These are phyloP conservation scores for Solanum etuberosum DNA, from an alignment of 257 asterid species.

Conservation along the genomic window DNA sequence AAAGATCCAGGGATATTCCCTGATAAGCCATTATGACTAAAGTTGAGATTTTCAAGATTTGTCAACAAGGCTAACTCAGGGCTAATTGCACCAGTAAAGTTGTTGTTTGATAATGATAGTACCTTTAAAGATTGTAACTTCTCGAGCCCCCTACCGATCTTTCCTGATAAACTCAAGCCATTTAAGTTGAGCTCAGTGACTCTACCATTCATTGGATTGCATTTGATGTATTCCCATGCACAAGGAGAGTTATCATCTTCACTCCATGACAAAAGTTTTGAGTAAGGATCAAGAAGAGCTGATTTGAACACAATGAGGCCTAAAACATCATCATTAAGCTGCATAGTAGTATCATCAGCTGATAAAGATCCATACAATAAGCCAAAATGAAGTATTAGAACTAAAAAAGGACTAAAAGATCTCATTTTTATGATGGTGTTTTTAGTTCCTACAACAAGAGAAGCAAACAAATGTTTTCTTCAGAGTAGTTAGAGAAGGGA, in stretches of 20 bases:
- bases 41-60: slow-evolving; percentile 49
- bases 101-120: slow-evolving; percentile 64
- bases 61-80: slow-evolving; percentile 35
- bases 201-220: slow-evolving; percentile 44
- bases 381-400: background rate
- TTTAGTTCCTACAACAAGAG: background rate
- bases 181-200: slow-evolving; percentile 49
- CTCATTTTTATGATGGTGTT: background rate
- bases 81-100: slow-evolving; percentile 39
- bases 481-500: background rate
- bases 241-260: slow-evolving; percentile 81
- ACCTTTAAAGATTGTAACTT: slow-evolving; percentile 44
- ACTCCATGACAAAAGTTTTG: slow-evolving; percentile 52
- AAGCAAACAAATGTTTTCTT: background rate
- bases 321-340: slow-evolving; percentile 70
- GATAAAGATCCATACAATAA: background rate
- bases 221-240: slow-evolving; percentile 57
- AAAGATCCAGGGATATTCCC: slow-evolving; percentile 43
- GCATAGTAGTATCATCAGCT: slow-evolving; percentile 24
- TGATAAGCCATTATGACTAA: slow-evolving; percentile 48
- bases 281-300: slow-evolving; percentile 34
- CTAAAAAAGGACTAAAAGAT: background rate
- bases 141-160: slow-evolving; percentile 70
- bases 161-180: slow-evolving; percentile 55
- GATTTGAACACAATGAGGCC: slow-evolving; percentile 93